Base-by-base conservation (phyloP, 2,329 filamentous ascomycete genomes). In the Hypoxylon sp. region DNA sequence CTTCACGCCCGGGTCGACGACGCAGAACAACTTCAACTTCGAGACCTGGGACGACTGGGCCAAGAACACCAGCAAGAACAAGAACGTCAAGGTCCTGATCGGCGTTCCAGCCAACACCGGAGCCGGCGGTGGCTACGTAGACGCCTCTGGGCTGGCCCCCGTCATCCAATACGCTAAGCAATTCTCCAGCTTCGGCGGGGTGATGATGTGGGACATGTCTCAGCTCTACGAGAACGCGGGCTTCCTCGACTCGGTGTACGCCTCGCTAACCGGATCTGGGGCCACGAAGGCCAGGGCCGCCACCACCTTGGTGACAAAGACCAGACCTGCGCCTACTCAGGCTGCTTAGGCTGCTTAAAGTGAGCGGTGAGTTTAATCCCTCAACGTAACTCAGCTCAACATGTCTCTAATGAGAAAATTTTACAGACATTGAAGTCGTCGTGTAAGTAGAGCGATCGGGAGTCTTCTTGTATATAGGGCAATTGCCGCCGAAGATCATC, bases 121-220 rank as follows among this genome's bases (percentile, higher is more conserved):
- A 6, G 88, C 86, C 2, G 87, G 87, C 4, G 80, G 80, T 2
- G 89, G 89, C 2, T 92, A 91, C 75, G 74, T 84, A 11, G 73
- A 79, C 6, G 83, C 83, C 2, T 71, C 73, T n/a, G 76, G 82
- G 21, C 80, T 92, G 42, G 78, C 75, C 19, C 74, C 80, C 4
- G 82, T 89, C 32, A 83, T 92, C 68, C 62, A 81, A 35, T 90
- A 87, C 73, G 82, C 80, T 48, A 85, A 85, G 78, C 76, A 79
- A 44, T 91, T 85, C 74, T 77, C 80, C 2, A 90, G 84, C 77
- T 91, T 92, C 73, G 89, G 89, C 6, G 90, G 90, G 31, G 84
- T 89, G 29, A 91, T 92, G 89, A 83, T 91, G 80, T 92, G 89
- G 90, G 90, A 92, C 77, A 86, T 86, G 79, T 86, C 82, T 31